phyloP scores from a whole-genome alignment of 257 asterid genomes.

The Oldenlandia corymbosa region DNA sequence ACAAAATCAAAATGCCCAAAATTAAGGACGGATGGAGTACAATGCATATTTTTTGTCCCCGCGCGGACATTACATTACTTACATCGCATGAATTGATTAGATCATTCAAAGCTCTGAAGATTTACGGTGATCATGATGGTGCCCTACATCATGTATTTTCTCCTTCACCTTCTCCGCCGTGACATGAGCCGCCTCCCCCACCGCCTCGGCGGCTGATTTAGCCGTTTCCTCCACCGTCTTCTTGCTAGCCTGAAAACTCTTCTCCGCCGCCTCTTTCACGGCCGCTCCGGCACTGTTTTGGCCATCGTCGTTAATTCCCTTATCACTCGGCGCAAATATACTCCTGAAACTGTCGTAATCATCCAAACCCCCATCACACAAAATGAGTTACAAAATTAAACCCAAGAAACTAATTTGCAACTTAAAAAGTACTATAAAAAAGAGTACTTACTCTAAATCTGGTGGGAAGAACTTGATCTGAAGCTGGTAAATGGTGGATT shows the following conservation, averaged over 20 bases:
- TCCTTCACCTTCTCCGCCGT: slow-evolving; percentile 1
- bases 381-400: background rate
- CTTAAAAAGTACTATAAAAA: background rate
- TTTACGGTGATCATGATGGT: background rate
- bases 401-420: background rate
- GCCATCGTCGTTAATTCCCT: background rate
- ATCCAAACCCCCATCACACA: background rate
- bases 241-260: slow-evolving; percentile 7
- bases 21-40: too few relatives aligned
- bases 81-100: too few relatives aligned
- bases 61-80: too few relatives aligned
- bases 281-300: background rate
- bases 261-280: slow-evolving; percentile 6
- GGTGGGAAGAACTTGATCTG: slow-evolving; percentile 4
- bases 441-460: slow-evolving; percentile 13
- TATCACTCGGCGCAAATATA: slow-evolving; percentile 1
- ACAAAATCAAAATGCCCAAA: too few relatives aligned
- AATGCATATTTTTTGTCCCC: too few relatives aligned
- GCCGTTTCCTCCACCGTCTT: slow-evolving; percentile 6
- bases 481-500: background rate
- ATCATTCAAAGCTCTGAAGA: slow-evolving; percentile 1
- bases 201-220: slow-evolving; percentile 3
- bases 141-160: background rate
- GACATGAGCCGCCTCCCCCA: slow-evolving; percentile 1
- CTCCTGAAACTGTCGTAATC: slow-evolving; percentile 7